Evolutionary conservation across 805 yeast species (phyloP), one percentile per base, ranked within the genome.

Genomic region (Starmerella sp.): DNA sequence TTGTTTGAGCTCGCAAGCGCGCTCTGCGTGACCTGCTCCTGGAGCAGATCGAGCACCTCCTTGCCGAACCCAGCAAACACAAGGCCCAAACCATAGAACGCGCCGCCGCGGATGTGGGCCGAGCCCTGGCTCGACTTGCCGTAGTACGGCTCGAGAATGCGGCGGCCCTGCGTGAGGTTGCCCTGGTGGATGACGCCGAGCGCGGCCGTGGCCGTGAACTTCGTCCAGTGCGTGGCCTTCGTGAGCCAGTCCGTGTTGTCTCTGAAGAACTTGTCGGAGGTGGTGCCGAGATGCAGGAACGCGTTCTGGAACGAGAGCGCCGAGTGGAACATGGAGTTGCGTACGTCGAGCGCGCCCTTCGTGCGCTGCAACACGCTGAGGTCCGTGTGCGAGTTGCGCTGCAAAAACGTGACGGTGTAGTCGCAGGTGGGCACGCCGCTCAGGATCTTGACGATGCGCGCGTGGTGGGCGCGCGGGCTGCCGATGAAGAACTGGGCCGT

Each of bases 221-320:
- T 93, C 6, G 97, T 89, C 98, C 98, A 93, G 70, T 91, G 89
- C 48, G 91, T 83, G n/a, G 98, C 97, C 71, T 89, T 87, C 45
- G 95, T 95, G 62, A 93, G 76, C 97, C 97, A 93, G 65, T 91
- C 96, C 65, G 89, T 75, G 67, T 93, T 93, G 45, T 84, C 79
- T 68, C 96, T 79, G 71, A 91, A 85, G 66, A 93, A 93, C 0
- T 89, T 81, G 68, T 93, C 97, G 65, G 86, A 95, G 8, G 97
- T 87, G 13, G 98, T 93, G 55, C 97, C 98, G 39, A 93, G 86
- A 69, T 90, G 96, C 80, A 91, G 78, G 67, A 89, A 88, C 0
- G 97, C 97, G 66, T 89, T 91, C 54, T 93, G 83, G 67, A 93
- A 89, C 48, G 97, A 87, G 49, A 93, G 89, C 7, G 97, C 98